These are phyloP conservation scores for Fomitopsis schrenkii DNA, from an alignment of 1,284 basidiomycete genomes.

Conservation along the genomic window DNA sequence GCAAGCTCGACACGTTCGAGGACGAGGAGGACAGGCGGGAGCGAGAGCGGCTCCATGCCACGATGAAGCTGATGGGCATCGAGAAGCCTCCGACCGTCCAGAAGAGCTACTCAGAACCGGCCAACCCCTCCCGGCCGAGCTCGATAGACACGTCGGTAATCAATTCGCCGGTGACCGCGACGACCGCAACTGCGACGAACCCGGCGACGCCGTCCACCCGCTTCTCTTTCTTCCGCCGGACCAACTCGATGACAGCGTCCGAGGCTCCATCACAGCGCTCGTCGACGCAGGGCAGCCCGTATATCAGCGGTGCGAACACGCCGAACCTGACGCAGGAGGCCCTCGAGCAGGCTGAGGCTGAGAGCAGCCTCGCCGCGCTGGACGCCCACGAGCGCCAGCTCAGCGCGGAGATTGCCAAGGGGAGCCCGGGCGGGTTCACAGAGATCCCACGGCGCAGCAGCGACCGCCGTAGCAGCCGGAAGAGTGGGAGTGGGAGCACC, in stretches of 20 bases:
- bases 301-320: slow-evolving; percentile 28
- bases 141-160: slow-evolving; percentile 7
- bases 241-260: slow-evolving; percentile 32
- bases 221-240: slow-evolving; percentile 68
- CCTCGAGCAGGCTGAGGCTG: slow-evolving; percentile 71
- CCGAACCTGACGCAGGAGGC: slow-evolving; percentile 68
- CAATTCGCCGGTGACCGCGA: slow-evolving; percentile 23
- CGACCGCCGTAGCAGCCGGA: slow-evolving; percentile 50
- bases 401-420: slow-evolving; percentile 72
- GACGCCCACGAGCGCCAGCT: slow-evolving; percentile 73
- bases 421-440: slow-evolving; percentile 69
- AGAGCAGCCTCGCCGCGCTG: slow-evolving; percentile 64
- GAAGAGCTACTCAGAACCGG: slow-evolving; percentile 40
- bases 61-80: slow-evolving; percentile 91
- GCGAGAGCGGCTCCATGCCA: slow-evolving; percentile 79
- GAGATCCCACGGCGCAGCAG: slow-evolving; percentile 54
- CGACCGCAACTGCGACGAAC: slow-evolving; percentile 14
- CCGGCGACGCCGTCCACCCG: slow-evolving; percentile 35
- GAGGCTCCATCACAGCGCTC: slow-evolving; percentile 48
- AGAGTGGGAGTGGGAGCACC: slow-evolving; percentile 66
- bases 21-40: slow-evolving; percentile 87
- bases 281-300: slow-evolving; percentile 30
- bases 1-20: slow-evolving; percentile 76
- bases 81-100: slow-evolving; percentile 50
- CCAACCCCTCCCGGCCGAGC: slow-evolving; percentile 16